Conservation (phyloP, 139 green algal species). For the Chlamydomonas incerta region DNA sequence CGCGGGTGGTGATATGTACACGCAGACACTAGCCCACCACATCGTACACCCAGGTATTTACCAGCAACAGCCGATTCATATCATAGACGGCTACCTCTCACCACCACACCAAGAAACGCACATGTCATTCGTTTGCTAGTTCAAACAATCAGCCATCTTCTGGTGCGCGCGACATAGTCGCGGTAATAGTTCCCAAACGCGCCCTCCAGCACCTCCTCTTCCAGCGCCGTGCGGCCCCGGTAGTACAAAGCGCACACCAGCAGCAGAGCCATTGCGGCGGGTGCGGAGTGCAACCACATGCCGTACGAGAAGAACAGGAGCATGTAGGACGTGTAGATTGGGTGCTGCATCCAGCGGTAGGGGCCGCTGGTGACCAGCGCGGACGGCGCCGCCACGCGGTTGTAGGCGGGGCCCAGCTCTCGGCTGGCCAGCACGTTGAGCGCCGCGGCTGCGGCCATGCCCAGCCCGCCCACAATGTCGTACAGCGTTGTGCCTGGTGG, state of each 20-base stretch:
- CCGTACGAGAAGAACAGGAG: slow-evolving; percentile 73
- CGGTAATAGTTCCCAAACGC: slow-evolving; percentile 61
- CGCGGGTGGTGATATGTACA: no score
- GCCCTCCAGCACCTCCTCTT: slow-evolving; percentile 40
- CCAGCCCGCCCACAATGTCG: slow-evolving; percentile 44
- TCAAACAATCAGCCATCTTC: no score
- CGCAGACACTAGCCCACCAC: no score
- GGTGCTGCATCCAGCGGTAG: slow-evolving; percentile 74
- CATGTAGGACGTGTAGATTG: slow-evolving; percentile 82
- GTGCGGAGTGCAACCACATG: slow-evolving; percentile 58
- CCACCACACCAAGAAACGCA: slow-evolving; percentile 44
- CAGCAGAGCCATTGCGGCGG: slow-evolving; percentile 47
- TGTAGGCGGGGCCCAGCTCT: slow-evolving; percentile 62
- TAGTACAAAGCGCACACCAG: slow-evolving; percentile 61
- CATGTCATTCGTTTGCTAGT: no score
- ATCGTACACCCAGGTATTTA: no score
- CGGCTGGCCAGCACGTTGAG: slow-evolving; percentile 59
- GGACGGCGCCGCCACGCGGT: slow-evolving; percentile 66
- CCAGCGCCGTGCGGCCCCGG: slow-evolving; percentile 38
- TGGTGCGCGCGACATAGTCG: slow-evolving; percentile 44
- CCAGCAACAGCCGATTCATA: no score
- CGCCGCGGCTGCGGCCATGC: slow-evolving; percentile 45
- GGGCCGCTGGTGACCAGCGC: slow-evolving; percentile 66
- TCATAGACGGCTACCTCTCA: no score
- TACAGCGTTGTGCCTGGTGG: slow-evolving; percentile 37